phyloP scores from a whole-genome alignment of 768 basidiomycete genomes.

The Cystobasidium onofrii region DNA sequence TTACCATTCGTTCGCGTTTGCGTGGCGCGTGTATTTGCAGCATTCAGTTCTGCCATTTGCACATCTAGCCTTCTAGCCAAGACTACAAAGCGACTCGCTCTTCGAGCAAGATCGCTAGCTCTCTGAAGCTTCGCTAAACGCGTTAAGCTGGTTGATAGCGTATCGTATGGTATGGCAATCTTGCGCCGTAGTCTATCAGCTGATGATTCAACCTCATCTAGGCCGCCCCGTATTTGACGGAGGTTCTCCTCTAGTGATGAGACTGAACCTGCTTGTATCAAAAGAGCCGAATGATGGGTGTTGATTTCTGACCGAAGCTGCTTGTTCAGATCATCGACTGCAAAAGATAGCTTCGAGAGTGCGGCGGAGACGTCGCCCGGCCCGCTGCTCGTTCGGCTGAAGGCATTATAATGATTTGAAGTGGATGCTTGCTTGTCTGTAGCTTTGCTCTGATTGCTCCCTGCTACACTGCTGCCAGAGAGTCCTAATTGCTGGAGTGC shows the following conservation, averaged over 20 bases:
- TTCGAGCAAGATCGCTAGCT: conserved; percentile 72
- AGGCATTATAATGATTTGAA: not conserved
- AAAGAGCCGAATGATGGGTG: conserved; percentile 67
- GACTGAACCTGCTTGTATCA: conserved; percentile 72
- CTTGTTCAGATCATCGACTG: conserved; percentile 82
- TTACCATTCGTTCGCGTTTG: conserved; percentile 8
- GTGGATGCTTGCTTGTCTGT: not conserved
- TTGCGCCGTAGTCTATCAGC: conserved; percentile 70
- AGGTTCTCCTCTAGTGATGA: conserved; percentile 64
- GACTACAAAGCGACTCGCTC: conserved; percentile 74
- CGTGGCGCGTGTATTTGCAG: not conserved
- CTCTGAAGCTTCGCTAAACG: conserved; percentile 71
- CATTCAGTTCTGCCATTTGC: conserved; percentile 68
- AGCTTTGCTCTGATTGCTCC: not conserved
- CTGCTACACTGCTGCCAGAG: not conserved
- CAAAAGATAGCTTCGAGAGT: conserved; percentile 74
- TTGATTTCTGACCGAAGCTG: conserved; percentile 69
- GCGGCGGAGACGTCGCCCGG: conserved; percentile 68
- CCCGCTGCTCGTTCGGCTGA: conserved; percentile 47
- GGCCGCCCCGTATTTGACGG: conserved; percentile 58
- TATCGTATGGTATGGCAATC: conserved; percentile 73
- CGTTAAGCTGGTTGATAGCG: conserved; percentile 61
- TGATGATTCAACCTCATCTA: conserved; percentile 65
- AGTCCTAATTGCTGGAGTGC: conserved; percentile 15
- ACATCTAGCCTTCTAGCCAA: conserved; percentile 70